Evolutionary conservation across 192 early-diverging fungal genomes (phyloP).

Genomic region (Backusella circina): DNA sequence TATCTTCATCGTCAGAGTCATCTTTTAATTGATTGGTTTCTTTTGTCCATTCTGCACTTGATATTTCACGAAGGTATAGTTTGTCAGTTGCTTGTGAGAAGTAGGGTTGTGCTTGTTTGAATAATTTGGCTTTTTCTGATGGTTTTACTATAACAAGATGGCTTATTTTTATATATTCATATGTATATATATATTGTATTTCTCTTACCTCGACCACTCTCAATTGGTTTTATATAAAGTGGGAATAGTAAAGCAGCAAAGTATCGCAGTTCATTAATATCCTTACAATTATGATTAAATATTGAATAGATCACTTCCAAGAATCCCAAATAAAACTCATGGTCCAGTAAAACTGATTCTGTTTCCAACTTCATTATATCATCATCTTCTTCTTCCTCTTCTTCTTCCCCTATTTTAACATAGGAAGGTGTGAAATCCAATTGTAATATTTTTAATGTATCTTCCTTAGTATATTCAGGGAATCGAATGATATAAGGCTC

Average conservation of each 20-base stretch:
- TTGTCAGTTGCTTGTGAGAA: slow-evolving; percentile 81
- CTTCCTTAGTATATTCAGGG: slow-evolving; percentile 67
- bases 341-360: slow-evolving; percentile 30
- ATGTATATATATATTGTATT: too few species aligned
- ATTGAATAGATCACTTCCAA: slow-evolving; percentile 78
- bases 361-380: slow-evolving; percentile 12
- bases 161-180: neutral
- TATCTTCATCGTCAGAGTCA: neutral
- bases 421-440: slow-evolving; percentile 52
- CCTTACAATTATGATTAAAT: slow-evolving; percentile 74
- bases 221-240: slow-evolving; percentile 84
- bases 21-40: slow-evolving; percentile 22
- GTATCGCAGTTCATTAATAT: slow-evolving; percentile 86
- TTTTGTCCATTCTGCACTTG: slow-evolving; percentile 76
- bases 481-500: slow-evolving; percentile 71
- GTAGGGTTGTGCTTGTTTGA: slow-evolving; percentile 72
- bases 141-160: slow-evolving; percentile 38
- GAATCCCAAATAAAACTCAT: slow-evolving; percentile 67
- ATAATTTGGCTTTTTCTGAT: slow-evolving; percentile 70
- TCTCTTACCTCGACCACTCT: slow-evolving; percentile 60
- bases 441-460: slow-evolving; percentile 69
- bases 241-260: slow-evolving; percentile 79
- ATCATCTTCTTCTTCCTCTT: neutral
- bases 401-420: neutral
- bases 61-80: slow-evolving; percentile 90